A percentile compares a stretch with the other conserved stretches of the same genome.
phyloP scores from a whole-genome alignment of 225 moss, liverwort and hornwort species.

The Pseudoscleropodium purum region DNA sequence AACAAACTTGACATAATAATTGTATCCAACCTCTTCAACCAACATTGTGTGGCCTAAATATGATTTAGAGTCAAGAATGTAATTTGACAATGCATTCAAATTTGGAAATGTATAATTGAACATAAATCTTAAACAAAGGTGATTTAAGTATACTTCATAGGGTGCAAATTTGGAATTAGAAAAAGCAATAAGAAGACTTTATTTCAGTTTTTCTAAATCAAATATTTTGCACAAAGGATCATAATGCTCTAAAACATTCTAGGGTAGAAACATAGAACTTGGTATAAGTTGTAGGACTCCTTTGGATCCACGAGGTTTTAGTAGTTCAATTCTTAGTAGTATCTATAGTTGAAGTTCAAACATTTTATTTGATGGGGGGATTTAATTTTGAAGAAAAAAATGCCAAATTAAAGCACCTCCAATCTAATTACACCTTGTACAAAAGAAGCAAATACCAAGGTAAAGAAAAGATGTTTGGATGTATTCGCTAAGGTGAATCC shows the following conservation, averaged over 20 bases:
- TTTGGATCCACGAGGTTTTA: neutral
- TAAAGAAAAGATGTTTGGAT: no score
- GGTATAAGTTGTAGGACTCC: neutral
- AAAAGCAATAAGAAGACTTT: neutral
- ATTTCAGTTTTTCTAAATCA: neutral
- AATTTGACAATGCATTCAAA: neutral
- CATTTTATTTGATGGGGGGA: no score
- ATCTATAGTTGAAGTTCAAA: no score
- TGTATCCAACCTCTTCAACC: neutral
- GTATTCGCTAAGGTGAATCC: no score
- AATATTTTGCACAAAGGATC: fast-evolving
- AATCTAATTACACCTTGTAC: no score
- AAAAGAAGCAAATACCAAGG: no score
- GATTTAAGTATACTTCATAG: neutral
- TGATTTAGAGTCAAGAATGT: neutral
- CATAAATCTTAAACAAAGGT: neutral
- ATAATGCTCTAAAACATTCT: neutral
- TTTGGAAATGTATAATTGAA: neutral
- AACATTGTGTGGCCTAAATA: neutral
- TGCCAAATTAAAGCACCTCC: no score
- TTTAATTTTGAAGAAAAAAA: no score
- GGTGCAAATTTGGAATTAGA: neutral
- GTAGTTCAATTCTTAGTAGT: neutral
- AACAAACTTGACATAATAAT: neutral
- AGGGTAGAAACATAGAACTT: neutral